A percentile compares a stretch with the other conserved stretches of the same genome.
Conservation (phyloP, 768 basidiomycete species). For the Boletus huronensis region DNA sequence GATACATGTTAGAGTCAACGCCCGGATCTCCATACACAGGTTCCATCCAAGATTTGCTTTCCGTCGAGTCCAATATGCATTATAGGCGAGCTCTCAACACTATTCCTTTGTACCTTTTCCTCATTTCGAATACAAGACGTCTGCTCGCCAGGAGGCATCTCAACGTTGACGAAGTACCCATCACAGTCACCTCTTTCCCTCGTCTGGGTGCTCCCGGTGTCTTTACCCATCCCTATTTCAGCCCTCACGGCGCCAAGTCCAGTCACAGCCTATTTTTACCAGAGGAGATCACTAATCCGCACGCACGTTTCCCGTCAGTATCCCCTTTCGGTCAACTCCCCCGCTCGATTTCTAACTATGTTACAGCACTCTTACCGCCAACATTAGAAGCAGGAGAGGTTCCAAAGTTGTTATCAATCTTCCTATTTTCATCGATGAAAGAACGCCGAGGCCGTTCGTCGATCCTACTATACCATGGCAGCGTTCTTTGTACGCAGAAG, state of each 20-base stretch:
- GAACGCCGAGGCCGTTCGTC: slow-evolving; percentile 85
- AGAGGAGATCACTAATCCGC: slow-evolving; percentile 94
- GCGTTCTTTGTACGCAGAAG: slow-evolving; percentile 78
- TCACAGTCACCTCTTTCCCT: slow-evolving; percentile 95
- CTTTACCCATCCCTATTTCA: slow-evolving; percentile 88
- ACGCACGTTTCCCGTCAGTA: slow-evolving; percentile 95
- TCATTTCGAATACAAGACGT: slow-evolving; percentile 50
- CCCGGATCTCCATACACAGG: slow-evolving; percentile 95
- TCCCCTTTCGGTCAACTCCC: slow-evolving; percentile 7
- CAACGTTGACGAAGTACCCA: slow-evolving; percentile 79
- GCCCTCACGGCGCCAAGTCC: slow-evolving; percentile 71
- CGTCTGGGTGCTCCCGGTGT: slow-evolving; percentile 83
- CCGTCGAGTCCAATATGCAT: slow-evolving; percentile 93
- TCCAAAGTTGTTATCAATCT: slow-evolving; percentile 96
- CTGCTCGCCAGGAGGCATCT: slow-evolving; percentile 80
- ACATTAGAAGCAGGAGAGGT: slow-evolving; percentile 85
- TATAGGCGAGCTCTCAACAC: slow-evolving; percentile 55
- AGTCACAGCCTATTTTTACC: slow-evolving; percentile 94
- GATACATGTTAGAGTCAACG: slow-evolving; percentile 98
- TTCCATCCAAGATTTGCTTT: slow-evolving; percentile 77
- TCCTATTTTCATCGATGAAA: slow-evolving; percentile 84
- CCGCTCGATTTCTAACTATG: slow-evolving; percentile 10
- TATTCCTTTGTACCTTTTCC: neutral
- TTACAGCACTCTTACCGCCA: slow-evolving; percentile 90
- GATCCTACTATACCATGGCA: slow-evolving; percentile 92